These are phyloP conservation scores for Lolium perenne DNA, from an alignment of 176 grass and related monocot genomes.

Conservation along the genomic window DNA sequence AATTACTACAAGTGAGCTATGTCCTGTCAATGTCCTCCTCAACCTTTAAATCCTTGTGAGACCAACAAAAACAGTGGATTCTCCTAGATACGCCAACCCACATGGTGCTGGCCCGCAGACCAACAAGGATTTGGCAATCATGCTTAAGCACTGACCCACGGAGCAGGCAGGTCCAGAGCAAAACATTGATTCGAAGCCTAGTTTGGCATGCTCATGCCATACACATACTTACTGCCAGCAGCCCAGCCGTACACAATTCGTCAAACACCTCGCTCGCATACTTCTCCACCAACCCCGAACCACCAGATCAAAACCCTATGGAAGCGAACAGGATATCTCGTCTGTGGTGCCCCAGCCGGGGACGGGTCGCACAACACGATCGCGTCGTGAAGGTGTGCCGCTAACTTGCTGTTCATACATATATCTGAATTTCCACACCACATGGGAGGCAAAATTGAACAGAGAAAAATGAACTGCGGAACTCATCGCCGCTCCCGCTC, in stretches of 20 bases:
- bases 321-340: neutral
- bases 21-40: neutral
- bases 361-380: too few relatives aligned
- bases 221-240: too few relatives aligned
- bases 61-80: neutral
- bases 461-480: too few relatives aligned
- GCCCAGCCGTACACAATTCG: constrained; percentile 10
- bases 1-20: too few relatives aligned
- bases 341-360: neutral
- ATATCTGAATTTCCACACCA: neutral
- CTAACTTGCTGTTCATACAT: neutral
- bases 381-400: neutral
- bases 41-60: neutral
- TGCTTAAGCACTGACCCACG: neutral
- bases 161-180: neutral
- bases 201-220: neutral
- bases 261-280: constrained; percentile 37
- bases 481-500: neutral
- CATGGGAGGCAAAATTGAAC: neutral
- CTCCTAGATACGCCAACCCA: neutral
- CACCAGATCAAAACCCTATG: neutral
- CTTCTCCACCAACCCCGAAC: neutral
- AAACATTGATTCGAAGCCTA: neutral
- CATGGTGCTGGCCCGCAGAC: neutral
- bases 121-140: neutral